Evolutionary conservation across 768 basidiomycete species (phyloP).

Genomic region (Leccinum arenicola): DNA sequence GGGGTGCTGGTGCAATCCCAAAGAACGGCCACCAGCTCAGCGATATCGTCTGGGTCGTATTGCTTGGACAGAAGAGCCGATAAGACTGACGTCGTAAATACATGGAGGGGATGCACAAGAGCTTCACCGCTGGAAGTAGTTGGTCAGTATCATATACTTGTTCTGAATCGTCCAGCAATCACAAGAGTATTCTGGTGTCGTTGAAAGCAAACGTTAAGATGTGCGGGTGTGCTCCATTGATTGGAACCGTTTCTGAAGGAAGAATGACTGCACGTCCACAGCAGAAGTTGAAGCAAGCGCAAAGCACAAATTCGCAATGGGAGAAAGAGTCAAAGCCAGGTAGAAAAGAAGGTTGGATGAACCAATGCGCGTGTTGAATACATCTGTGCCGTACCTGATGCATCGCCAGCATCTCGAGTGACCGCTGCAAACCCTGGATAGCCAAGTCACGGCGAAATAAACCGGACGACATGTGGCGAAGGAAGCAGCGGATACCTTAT

Average conservation of each 20-base stretch:
- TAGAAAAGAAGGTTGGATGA: neutral
- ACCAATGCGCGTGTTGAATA: neutral
- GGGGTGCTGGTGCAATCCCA: slow-evolving; percentile 34
- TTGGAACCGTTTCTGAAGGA: slow-evolving; percentile 49
- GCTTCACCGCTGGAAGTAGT: slow-evolving; percentile 47
- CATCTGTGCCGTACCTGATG: slow-evolving; percentile 35
- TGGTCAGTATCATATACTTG: slow-evolving; percentile 55
- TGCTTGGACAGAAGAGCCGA: slow-evolving; percentile 50
- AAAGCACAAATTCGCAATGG: slow-evolving; percentile 57
- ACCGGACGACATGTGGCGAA: neutral
- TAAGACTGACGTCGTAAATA: slow-evolving; percentile 42
- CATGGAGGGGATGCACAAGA: slow-evolving; percentile 45
- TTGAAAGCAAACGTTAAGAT: slow-evolving; percentile 55
- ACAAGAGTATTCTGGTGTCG: slow-evolving; percentile 60
- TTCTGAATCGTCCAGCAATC: slow-evolving; percentile 56
- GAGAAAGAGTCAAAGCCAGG: slow-evolving; percentile 57
- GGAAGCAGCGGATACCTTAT: neutral
- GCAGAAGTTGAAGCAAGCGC: slow-evolving; percentile 44
- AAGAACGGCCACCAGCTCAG: slow-evolving; percentile 60
- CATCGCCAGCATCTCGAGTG: slow-evolving; percentile 32
- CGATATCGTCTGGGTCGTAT: slow-evolving; percentile 51
- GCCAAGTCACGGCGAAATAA: neutral
- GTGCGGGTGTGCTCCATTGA: slow-evolving; percentile 46
- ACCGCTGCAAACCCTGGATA: slow-evolving; percentile 56
- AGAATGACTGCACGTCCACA: slow-evolving; percentile 41